Conservation (phyloP, 805 yeast genomes). For the Ogataea nitratoaversa region DNA sequence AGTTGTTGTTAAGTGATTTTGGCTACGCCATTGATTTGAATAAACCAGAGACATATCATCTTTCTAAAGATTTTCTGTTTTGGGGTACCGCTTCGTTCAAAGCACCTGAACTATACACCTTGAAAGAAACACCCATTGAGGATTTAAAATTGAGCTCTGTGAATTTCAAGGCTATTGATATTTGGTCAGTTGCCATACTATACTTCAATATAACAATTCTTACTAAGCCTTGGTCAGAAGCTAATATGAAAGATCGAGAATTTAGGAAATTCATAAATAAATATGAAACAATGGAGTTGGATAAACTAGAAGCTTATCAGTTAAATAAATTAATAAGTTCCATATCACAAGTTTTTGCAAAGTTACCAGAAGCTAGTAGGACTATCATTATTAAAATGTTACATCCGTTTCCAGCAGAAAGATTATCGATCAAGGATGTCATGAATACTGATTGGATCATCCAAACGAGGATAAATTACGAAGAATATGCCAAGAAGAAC, state of each 20-base stretch:
- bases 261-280: slow-evolving; percentile 16
- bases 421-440: slow-evolving; percentile 20
- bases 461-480: slow-evolving; percentile 19
- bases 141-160: slow-evolving; percentile 11
- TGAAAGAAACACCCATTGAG: slow-evolving; percentile 3
- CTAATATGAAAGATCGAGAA: slow-evolving; percentile 29
- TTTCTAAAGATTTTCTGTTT: slow-evolving; percentile 22
- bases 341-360: slow-evolving; percentile 8
- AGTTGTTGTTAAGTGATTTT: slow-evolving; percentile 45
- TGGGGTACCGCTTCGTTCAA: slow-evolving; percentile 53
- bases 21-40: slow-evolving; percentile 43
- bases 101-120: slow-evolving; percentile 45
- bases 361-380: slow-evolving; percentile 11
- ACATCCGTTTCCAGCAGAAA: slow-evolving; percentile 24
- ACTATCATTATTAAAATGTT: slow-evolving; percentile 24
- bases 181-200: slow-evolving; percentile 50
- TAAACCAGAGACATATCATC: slow-evolving; percentile 16
- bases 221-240: slow-evolving; percentile 45
- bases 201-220: slow-evolving; percentile 42
- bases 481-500: slow-evolving; percentile 13
- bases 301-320: slow-evolving; percentile 18
- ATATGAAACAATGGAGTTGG: slow-evolving; percentile 11
- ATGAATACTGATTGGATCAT: slow-evolving; percentile 30
- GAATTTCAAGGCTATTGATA: slow-evolving; percentile 38
- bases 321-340: slow-evolving; percentile 10